Conservation (phyloP, 2,329 filamentous ascomycete species). For the Dactylellina parvicollis region DNA sequence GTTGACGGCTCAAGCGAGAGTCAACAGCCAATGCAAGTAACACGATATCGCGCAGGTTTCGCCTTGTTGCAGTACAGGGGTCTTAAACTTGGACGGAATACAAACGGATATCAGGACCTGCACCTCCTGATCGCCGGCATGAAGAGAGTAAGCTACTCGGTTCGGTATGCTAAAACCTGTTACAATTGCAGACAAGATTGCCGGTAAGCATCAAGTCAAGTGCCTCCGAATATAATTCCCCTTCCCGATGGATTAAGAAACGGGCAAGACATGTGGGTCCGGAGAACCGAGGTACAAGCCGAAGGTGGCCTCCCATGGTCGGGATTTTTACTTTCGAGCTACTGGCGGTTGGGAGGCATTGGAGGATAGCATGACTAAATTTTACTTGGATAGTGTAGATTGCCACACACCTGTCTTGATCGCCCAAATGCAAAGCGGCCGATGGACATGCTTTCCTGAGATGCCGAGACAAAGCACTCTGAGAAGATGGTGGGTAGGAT, state of each 20-base stretch:
- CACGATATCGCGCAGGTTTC: constrained; percentile 6
- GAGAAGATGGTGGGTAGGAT: constrained; percentile 23
- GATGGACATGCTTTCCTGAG: constrained; percentile 34
- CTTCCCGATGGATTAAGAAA: constrained; percentile 25
- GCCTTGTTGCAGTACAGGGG: neutral
- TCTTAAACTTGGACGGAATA: neutral
- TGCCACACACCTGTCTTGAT: constrained; percentile 15
- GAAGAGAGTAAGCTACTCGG: neutral
- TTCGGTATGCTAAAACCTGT: constrained; percentile 17
- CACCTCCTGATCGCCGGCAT: neutral
- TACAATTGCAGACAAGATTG: constrained; percentile 26
- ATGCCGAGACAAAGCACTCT: constrained; percentile 20
- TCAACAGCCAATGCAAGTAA: constrained; percentile 1
- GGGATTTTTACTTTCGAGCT: neutral
- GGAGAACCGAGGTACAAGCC: constrained; percentile 42
- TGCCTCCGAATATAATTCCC: constrained; percentile 34
- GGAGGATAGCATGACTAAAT: constrained; percentile 19
- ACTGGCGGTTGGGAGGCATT: constrained; percentile 30
- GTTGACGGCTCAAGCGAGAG: constrained; percentile 8
- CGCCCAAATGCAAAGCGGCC: constrained; percentile 6
- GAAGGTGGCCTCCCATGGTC: constrained; percentile 9
- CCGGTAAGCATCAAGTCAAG: constrained; percentile 5
- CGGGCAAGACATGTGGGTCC: constrained; percentile 39
- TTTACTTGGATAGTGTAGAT: neutral
- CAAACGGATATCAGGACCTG: neutral